A percentile compares a stretch with the other conserved stretches of the same genome.
Conservation (phyloP, 2,329 filamentous ascomycete genomes). For the Trichoderma sp. region DNA sequence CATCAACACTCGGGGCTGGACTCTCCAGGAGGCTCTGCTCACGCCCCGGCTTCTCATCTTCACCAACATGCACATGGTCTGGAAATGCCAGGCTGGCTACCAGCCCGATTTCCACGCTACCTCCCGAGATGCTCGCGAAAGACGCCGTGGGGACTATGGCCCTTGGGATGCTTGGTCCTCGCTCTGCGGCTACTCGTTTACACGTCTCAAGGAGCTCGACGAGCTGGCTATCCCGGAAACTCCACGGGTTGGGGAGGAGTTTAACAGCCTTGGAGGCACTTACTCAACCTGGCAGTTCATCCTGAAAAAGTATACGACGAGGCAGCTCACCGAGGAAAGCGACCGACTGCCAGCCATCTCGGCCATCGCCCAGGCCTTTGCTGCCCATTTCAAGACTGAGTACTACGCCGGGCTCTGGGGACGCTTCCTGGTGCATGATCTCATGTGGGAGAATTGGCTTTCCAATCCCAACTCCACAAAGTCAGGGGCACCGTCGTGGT, state of each 20-base stretch:
- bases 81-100: neutral
- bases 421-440: neutral
- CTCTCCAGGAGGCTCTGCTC: conserved; percentile 1
- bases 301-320: neutral
- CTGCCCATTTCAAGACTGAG: neutral
- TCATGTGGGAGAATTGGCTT: conserved; percentile 3
- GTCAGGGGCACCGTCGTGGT: neutral
- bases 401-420: neutral
- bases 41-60: neutral
- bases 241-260: neutral
- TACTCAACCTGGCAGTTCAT: neutral
- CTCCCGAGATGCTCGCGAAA: neutral
- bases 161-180: neutral
- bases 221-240: neutral
- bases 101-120: neutral
- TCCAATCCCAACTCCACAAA: neutral
- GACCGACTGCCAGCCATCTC: neutral
- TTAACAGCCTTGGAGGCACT: neutral
- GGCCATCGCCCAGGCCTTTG: neutral
- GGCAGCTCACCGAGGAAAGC: neutral
- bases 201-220: neutral
- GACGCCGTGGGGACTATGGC: neutral
- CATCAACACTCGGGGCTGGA: neutral
- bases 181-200: conserved; percentile 1
- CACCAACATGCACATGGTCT: conserved; percentile 2